Base-by-base conservation (phyloP, 2,329 filamentous ascomycete genomes). In the Grosmannia huntii region DNA sequence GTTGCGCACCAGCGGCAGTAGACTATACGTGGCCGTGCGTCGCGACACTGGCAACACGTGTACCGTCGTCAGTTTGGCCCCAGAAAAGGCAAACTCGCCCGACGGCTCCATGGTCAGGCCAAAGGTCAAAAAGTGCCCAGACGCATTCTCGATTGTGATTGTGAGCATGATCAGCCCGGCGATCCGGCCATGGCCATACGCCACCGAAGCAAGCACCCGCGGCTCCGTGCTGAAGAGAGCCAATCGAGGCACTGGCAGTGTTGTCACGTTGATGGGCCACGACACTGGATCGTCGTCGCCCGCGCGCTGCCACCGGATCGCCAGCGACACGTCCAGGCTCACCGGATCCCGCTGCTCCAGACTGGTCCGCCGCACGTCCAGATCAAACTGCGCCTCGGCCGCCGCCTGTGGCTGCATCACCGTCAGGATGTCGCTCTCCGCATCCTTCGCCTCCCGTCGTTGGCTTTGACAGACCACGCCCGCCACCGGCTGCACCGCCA, bases 81-180 rank as follows among this genome's bases (percentile, higher is more conserved):
- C 94, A 9, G 89, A 90, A 70, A 99, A 97, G 0, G 90, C 92
- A 71, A 97, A 97, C 57, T 90, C 82, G 63, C 95, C 90, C 68
- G 84, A 92, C 3, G 90, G 87, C 65, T 99, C 92, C 90, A 99
- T 95, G 28, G 79, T 84, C 54, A 97, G 71, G 33, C 89, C 90
- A 72, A 99, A 99, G 0, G 91, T 96, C 55, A 99, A 80, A 71
- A 96, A 95, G 70, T 99, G 94, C 69, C 85, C 87, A 0, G 92
- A 96, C 0, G 91, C 88, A 68, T 99, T 99, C 72, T 99, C 94
- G 59, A 99, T 83, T 4, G 84, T 89, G 68, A 82, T 68, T 49
- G 78, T 72, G 16, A 84, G 68, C 63, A 68, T 31, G 31, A 63
- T 14, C 21, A 57, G 23, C n/a, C 33, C 2, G 23, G 19, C 9